Evolutionary conservation across 1,284 basidiomycete species (phyloP).

Genomic region (Anthracocystis panici-leucophaei): DNA sequence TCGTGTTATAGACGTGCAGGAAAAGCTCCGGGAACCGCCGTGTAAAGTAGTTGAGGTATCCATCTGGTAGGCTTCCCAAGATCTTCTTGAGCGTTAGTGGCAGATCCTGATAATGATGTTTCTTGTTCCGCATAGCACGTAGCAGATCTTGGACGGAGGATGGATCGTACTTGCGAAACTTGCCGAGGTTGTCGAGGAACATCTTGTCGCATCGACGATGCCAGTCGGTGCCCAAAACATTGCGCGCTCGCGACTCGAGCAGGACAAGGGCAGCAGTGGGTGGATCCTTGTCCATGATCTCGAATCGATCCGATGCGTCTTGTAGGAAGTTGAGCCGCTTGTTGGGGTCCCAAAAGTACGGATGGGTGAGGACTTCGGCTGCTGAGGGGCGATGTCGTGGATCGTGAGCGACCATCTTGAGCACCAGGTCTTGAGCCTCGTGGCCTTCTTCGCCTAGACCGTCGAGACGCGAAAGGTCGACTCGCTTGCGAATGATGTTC

Average conservation of each 20-base stretch:
- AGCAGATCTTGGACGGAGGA: constrained; percentile 89
- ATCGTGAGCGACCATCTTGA: constrained; percentile 58
- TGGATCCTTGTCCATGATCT: constrained; percentile 88
- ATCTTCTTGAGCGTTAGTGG: constrained; percentile 88
- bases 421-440: constrained; percentile 66
- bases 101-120: constrained; percentile 97
- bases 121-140: constrained; percentile 95
- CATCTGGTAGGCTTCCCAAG: constrained; percentile 88
- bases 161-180: constrained; percentile 93
- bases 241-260: constrained; percentile 75
- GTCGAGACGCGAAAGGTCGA: constrained; percentile 57
- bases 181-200: constrained; percentile 93
- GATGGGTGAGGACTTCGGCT: constrained; percentile 85
- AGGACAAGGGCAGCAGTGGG: constrained; percentile 80
- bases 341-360: constrained; percentile 94
- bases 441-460: constrained; percentile 63
- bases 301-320: constrained; percentile 96
- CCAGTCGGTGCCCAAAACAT: constrained; percentile 78
- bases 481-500: constrained; percentile 62
- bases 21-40: constrained; percentile 89
- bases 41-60: constrained; percentile 92
- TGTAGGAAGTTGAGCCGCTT: constrained; percentile 91
- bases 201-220: constrained; percentile 84
- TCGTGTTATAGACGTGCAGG: constrained; percentile 87
- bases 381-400: constrained; percentile 81